A percentile compares a stretch with the other conserved stretches of the same genome.
Evolutionary conservation across 306 rosid genomes (phyloP).

Genomic region (Abrus precatorius): DNA sequence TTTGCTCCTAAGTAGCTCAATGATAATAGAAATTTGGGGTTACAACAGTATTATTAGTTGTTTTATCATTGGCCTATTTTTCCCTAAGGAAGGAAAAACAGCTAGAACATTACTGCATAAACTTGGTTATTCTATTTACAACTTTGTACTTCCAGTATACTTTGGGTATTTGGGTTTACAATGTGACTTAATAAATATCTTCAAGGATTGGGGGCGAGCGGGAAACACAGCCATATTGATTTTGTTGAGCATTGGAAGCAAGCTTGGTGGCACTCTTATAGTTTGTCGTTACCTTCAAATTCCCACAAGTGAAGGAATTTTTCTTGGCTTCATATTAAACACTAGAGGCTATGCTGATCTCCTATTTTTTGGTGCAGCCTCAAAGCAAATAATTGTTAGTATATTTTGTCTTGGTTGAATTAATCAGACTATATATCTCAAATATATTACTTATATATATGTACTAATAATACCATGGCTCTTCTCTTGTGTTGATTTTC

Average conservation of each 20-base stretch:
- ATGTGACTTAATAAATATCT: conserved; percentile 57
- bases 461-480: not conserved
- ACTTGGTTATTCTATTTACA: conserved; percentile 80
- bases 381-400: conserved; percentile 69
- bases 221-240: conserved; percentile 56
- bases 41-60: conserved; percentile 74
- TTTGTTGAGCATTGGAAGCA: conserved; percentile 71
- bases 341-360: conserved; percentile 95
- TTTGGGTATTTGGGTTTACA: conserved; percentile 91
- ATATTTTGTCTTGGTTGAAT: conserved; percentile 26
- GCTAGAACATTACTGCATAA: conserved; percentile 82
- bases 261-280: conserved; percentile 80
- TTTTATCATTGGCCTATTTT: conserved; percentile 65
- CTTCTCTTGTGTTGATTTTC: conserved; percentile 43
- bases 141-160: conserved; percentile 83
- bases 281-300: conserved; percentile 69
- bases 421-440: not conserved
- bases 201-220: conserved; percentile 36
- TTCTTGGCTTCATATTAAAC: conserved; percentile 80
- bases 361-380: conserved; percentile 72
- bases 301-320: conserved; percentile 75
- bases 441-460: not conserved
- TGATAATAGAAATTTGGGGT: conserved; percentile 68
- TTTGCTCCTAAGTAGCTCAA: conserved; percentile 61
- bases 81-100: conserved; percentile 88